phyloP scores from a whole-genome alignment of 257 asterid species.

The Catharanthus roseus region DNA sequence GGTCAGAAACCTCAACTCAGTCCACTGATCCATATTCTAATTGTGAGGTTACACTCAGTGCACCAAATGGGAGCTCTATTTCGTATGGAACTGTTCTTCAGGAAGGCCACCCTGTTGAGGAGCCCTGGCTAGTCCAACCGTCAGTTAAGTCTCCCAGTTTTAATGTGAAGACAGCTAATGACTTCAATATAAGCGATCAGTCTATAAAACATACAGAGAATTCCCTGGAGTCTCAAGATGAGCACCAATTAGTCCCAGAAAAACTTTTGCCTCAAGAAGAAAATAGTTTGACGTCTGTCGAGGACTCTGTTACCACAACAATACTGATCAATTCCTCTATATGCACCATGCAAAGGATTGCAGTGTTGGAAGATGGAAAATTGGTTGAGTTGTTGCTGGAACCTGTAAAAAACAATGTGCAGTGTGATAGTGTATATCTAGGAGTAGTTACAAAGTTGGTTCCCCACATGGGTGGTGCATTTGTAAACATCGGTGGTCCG shows the following conservation, averaged over 20 bases:
- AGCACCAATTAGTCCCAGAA: constrained; percentile 34
- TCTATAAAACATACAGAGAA: constrained; percentile 28
- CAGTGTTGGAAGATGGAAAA: constrained; percentile 74
- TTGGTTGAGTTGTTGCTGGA: constrained; percentile 89
- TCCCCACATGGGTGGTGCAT: constrained; percentile 97
- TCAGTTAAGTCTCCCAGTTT: constrained; percentile 19
- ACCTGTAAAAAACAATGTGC: constrained; percentile 89
- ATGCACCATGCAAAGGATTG: constrained; percentile 95
- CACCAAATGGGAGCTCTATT: constrained; percentile 21
- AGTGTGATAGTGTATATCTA: constrained; percentile 80
- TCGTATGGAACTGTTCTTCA: constrained; percentile 18
- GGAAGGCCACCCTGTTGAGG: constrained; percentile 58
- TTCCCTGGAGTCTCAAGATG: constrained; percentile 29
- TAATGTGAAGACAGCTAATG: constrained; percentile 22
- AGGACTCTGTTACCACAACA: constrained; percentile 55
- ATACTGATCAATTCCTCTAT: constrained; percentile 90
- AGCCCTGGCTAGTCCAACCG: constrained; percentile 77
- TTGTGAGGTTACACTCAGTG: constrained; percentile 26
- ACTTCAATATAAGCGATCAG: constrained; percentile 20
- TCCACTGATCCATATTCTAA: constrained; percentile 21
- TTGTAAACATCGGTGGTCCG: constrained; percentile 87
- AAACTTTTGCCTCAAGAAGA: constrained; percentile 49
- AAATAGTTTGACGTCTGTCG: constrained; percentile 22
- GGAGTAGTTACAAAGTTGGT: constrained; percentile 80
- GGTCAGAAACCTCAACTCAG: constrained; percentile 24